Percentiles rank a stretch among this genome's conserved stretches.
Conservation (phyloP, 2,329 filamentous ascomycete species). For the Fusarium decemcellulare region DNA sequence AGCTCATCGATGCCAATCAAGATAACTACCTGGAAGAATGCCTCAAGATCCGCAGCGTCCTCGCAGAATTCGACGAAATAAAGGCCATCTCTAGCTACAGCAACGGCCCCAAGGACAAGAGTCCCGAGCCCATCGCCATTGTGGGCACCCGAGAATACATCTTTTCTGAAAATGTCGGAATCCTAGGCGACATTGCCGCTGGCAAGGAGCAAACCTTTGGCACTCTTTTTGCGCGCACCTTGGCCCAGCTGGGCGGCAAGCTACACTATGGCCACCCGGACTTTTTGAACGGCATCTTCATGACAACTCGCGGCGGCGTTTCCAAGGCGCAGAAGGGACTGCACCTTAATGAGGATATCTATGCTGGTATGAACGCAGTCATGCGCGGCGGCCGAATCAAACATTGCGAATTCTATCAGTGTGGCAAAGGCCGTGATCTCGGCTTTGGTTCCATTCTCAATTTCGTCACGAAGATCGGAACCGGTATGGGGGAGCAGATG, state of each 20-base stretch:
- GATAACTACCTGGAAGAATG: slow-evolving; percentile 2
- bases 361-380: neutral
- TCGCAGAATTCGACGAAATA: slow-evolving; percentile 3
- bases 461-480: slow-evolving; percentile 4
- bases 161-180: slow-evolving; percentile 2
- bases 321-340: slow-evolving; percentile 2
- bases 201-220: slow-evolving; percentile 7
- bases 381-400: slow-evolving; percentile 4
- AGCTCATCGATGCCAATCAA: slow-evolving; percentile 7
- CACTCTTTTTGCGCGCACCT: slow-evolving; percentile 4
- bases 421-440: neutral
- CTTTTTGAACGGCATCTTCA: neutral
- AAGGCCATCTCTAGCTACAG: neutral
- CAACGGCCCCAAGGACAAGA: neutral
- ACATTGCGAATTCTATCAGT: slow-evolving; percentile 4
- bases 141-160: slow-evolving; percentile 1
- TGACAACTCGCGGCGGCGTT: slow-evolving; percentile 4
- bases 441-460: slow-evolving; percentile 5
- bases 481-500: slow-evolving; percentile 1
- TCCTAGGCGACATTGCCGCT: neutral
- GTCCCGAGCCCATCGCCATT: neutral
- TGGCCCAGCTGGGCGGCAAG: slow-evolving; percentile 1
- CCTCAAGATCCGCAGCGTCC: neutral
- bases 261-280: slow-evolving; percentile 4
- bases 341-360: neutral